phyloP scores from a whole-genome alignment of 495 filamentous ascomycete genomes.

The Hyaloscypha finlandica region DNA sequence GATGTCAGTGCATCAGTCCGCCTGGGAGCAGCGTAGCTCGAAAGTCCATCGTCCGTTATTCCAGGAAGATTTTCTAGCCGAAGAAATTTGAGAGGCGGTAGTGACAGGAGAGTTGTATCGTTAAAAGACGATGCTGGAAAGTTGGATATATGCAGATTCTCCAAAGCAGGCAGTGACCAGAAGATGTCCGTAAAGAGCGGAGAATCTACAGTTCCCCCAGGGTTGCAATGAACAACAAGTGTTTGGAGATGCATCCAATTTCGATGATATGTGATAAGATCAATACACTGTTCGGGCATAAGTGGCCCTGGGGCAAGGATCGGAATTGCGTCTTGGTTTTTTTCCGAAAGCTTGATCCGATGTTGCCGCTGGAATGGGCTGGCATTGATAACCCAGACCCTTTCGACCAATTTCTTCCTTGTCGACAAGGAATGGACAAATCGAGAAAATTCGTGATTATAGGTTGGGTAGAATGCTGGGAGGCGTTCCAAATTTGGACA shows the following conservation, averaged over 20 bases:
- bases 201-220: conserved; percentile 64
- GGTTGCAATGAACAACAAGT: conserved; percentile 68
- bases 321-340: conserved; percentile 14
- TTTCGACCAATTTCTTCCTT: conserved; percentile 70
- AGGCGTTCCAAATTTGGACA: conserved; percentile 83
- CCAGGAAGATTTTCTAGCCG: conserved; percentile 72
- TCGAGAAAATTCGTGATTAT: conserved; percentile 72
- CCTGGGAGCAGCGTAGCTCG: conserved; percentile 64
- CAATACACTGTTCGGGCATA: conserved; percentile 56
- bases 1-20: conserved; percentile 57
- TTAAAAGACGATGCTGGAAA: conserved; percentile 74
- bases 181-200: conserved; percentile 70
- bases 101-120: conserved; percentile 61
- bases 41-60: conserved; percentile 74
- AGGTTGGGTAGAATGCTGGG: conserved; percentile 68
- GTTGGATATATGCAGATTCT: conserved; percentile 72
- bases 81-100: conserved; percentile 74
- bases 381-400: conserved; percentile 72
- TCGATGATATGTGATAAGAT: conserved; percentile 69
- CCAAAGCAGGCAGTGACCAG: conserved; percentile 65
- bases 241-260: conserved; percentile 74
- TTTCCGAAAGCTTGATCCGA: conserved; percentile 17
- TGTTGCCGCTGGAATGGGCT: conserved; percentile 38
- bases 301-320: conserved; percentile 21
- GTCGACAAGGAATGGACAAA: conserved; percentile 80